A percentile compares a stretch with the other conserved stretches of the same genome.
Evolutionary conservation across 2,329 filamentous ascomycete species (phyloP).

Genomic region (Arthrobotrys conoides): DNA sequence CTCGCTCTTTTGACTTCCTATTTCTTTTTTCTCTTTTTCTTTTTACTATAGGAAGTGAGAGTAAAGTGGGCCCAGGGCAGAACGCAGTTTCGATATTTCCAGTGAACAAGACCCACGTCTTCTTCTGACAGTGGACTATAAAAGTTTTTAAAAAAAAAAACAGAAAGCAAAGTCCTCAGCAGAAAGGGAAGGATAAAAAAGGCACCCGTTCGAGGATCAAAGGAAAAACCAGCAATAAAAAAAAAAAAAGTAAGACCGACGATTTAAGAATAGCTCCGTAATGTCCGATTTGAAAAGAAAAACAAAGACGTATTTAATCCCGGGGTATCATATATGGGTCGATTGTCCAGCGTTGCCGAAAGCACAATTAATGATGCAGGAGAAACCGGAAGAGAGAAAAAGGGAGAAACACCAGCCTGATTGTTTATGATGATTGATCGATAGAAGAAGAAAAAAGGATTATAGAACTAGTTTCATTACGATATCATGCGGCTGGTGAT

Average conservation of each 20-base stretch:
- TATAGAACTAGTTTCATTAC: constrained; percentile 1
- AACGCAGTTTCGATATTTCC: constrained; percentile 2
- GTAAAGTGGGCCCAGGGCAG: neutral
- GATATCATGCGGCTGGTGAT: constrained; percentile 39
- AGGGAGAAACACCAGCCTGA: constrained; percentile 13
- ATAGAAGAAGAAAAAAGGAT: neutral
- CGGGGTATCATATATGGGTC: constrained; percentile 51
- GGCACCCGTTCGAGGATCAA: neutral
- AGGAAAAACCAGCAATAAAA: neutral
- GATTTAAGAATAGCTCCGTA: constrained; percentile 29
- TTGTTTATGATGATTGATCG: constrained; percentile 12
- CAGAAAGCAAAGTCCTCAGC: constrained; percentile 3
- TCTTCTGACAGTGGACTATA: constrained; percentile 19
- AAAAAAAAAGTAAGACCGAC: neutral
- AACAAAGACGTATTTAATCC: constrained; percentile 56
- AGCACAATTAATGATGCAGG: constrained; percentile 42
- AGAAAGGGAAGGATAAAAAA: constrained; percentile 25
- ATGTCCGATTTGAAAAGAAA: constrained; percentile 43
- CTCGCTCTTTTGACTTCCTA: neutral
- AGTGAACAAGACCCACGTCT: constrained; percentile 23
- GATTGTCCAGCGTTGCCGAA: constrained; percentile 31
- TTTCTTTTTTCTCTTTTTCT: neutral
- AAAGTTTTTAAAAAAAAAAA: constrained; percentile 6
- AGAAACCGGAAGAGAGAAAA: constrained; percentile 23
- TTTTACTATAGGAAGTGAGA: neutral